Conservation (phyloP, 1,284 basidiomycete genomes). For the Ceratobasidium theobromae region DNA sequence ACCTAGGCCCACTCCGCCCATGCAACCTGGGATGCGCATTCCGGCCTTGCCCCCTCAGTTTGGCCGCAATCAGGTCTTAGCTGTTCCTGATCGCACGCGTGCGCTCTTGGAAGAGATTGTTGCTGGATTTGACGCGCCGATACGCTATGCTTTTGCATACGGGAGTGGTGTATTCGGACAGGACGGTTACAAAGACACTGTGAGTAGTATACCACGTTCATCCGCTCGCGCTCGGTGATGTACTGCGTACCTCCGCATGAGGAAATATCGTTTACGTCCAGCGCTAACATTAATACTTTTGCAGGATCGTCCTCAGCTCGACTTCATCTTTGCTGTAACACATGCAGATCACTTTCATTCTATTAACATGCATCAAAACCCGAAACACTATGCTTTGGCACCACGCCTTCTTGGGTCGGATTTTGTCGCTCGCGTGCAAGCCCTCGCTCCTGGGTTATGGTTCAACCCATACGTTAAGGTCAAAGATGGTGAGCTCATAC, state of each 20-base stretch:
- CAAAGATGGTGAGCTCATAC: constrained; percentile 24
- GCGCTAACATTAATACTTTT: not conserved
- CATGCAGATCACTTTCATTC: constrained; percentile 92
- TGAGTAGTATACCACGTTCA: not conserved
- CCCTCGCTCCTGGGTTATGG: constrained; percentile 88
- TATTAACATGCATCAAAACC: constrained; percentile 89
- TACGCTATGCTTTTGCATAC: constrained; percentile 92
- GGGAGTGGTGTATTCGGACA: constrained; percentile 93
- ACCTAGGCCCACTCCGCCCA: constrained; percentile 22
- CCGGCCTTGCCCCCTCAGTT: constrained; percentile 64
- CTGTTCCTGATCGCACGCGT: constrained; percentile 73
- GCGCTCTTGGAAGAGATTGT: constrained; percentile 77
- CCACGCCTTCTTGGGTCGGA: constrained; percentile 77
- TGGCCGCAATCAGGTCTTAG: constrained; percentile 77
- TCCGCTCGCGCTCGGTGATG: not conserved
- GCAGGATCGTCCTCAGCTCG: constrained; percentile 71
- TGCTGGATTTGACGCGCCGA: constrained; percentile 75
- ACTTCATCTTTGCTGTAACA: constrained; percentile 94
- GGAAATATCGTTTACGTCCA: not conserved
- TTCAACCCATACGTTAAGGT: constrained; percentile 78
- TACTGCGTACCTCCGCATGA: not conserved
- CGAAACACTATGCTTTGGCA: constrained; percentile 86
- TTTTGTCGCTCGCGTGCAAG: constrained; percentile 77
- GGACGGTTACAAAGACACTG: constrained; percentile 59
- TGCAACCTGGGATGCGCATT: constrained; percentile 5